A percentile compares a stretch with the other conserved stretches of the same genome.
phyloP scores from a whole-genome alignment of 352 stramenopile species.

The Globisporangium solare region DNA sequence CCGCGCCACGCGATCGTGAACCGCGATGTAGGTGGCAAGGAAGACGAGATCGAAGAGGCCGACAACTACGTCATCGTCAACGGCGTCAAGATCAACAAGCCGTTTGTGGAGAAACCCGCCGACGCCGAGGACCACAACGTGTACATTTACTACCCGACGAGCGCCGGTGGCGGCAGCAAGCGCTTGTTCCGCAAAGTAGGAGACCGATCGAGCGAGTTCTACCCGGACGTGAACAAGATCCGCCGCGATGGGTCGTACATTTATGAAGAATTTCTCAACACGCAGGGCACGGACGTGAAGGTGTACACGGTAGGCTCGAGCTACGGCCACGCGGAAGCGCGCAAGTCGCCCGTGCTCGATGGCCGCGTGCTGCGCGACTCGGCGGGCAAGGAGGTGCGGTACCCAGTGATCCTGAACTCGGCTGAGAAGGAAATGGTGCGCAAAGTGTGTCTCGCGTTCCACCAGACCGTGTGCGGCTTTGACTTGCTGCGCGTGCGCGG shows the following conservation, averaged over 20 bases:
- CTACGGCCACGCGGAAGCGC: constrained; percentile 98
- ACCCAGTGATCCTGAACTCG: constrained; percentile 98
- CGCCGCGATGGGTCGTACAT: constrained; percentile 94
- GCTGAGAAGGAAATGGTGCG: constrained; percentile 98
- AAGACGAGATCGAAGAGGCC: constrained; percentile 67
- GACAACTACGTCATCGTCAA: constrained; percentile 91
- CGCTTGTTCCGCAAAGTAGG: constrained; percentile 98
- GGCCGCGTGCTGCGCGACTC: constrained; percentile 91
- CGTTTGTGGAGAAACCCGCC: constrained; percentile 99
- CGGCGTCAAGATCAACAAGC: constrained; percentile 97
- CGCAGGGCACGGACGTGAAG: constrained; percentile 99
- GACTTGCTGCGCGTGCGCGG: constrained; percentile 94
- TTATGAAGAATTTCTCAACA: constrained; percentile 99
- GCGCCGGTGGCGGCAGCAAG: constrained; percentile 96
- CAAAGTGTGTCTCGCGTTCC: constrained; percentile 93
- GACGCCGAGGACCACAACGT: constrained; percentile 99
- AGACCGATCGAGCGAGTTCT: constrained; percentile 93
- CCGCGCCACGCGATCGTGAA: constrained; percentile 95
- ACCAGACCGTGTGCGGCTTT: constrained; percentile 99
- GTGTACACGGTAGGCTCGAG: constrained; percentile 98
- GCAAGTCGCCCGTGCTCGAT: constrained; percentile 98
- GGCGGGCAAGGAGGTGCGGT: constrained; percentile 97
- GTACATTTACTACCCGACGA: constrained; percentile 99
- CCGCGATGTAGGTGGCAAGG: constrained; percentile 81
- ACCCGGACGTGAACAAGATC: constrained; percentile 95